Evolutionary conservation across 257 asterid species (phyloP).

Genomic region (Euphrasia confusa): DNA sequence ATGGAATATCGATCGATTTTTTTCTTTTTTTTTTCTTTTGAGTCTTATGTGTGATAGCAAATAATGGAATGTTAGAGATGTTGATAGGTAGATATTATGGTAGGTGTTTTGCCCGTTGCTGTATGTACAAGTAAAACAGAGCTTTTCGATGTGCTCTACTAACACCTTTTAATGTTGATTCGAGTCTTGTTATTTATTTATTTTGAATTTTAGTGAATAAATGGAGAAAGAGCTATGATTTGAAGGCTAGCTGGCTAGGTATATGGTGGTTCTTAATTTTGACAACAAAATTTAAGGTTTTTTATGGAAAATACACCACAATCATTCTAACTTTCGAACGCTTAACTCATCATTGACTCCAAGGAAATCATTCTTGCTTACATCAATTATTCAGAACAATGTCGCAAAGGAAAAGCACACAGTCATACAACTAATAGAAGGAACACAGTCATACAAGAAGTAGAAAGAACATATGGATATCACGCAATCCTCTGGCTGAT

Average conservation of each 20-base stretch:
- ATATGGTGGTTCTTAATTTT: too few relatives aligned
- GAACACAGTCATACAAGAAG: neutral
- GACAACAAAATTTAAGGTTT: too few relatives aligned
- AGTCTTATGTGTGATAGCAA: slow-evolving; percentile 27
- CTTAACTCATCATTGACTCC: too few relatives aligned
- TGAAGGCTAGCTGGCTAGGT: too few relatives aligned
- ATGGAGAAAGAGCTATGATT: too few relatives aligned
- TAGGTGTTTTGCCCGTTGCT: slow-evolving; percentile 16
- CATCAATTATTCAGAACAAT: slow-evolving; percentile 36
- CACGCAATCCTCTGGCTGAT: slow-evolving; percentile 22
- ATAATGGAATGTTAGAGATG: slow-evolving; percentile 33
- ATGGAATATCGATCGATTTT: slow-evolving; percentile 18
- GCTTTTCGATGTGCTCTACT: slow-evolving; percentile 9
- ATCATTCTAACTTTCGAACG: too few relatives aligned
- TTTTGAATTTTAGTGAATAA: too few relatives aligned
- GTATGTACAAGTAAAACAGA: slow-evolving; percentile 6
- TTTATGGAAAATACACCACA: too few relatives aligned
- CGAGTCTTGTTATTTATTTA: too few relatives aligned
- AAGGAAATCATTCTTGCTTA: too few relatives aligned
- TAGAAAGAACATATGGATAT: too few relatives aligned
- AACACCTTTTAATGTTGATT: too few relatives aligned
- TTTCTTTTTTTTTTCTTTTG: neutral
- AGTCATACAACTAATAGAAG: neutral
- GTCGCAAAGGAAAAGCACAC: neutral
- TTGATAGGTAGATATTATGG: slow-evolving; percentile 29